Base-by-base conservation (phyloP, 306 rosid genomes). In the Sesbania bispinosa region DNA sequence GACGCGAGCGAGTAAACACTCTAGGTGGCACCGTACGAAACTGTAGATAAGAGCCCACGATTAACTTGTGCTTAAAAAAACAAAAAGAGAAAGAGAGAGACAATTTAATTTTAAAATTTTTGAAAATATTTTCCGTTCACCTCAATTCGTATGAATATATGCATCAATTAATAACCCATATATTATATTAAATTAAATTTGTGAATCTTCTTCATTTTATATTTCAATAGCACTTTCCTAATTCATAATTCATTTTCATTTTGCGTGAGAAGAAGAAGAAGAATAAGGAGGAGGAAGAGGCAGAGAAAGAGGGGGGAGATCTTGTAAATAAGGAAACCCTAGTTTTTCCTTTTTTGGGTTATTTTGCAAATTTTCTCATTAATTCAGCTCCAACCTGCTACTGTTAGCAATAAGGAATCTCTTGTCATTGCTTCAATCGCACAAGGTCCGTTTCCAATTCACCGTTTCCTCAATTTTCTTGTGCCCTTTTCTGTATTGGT, bases 281-380 rank as follows among this genome's bases (percentile, higher is more conserved):
- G 69, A 57, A 45, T 42, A 50, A 48, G 65, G 24, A 59, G 42
- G 23, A 16, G 41, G 35, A 29, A 35, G 70, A 46, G 26, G 74
- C 13, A 30, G 42, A 78, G 67, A 45, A 45, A 35, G 32, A 38
- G 75, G 23, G 15, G 52, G 33, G 62, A 78, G 86, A 78, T 82
- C 86, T 83, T 83, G 79, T 70, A 59, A 66, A 83, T 52, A 71
- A 69, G 74, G 79, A 71, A 76, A 83, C 79, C 81, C 82, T 72
- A 83, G 79, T 71, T 79, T 75, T 70, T 48, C 73, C 64, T 43
- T 50, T 77, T 67, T 66, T 58, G 18, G 71, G n/a, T 58, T 45
- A 27, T 60, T 75, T 67, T 60, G 41, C 54, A 2, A 23, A 19
- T 79, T 71, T 71, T 60, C 50, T 23, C 29, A 59, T 58, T 62